phyloP scores from a whole-genome alignment of 495 filamentous ascomycete species.

The Xylaria sp. region DNA sequence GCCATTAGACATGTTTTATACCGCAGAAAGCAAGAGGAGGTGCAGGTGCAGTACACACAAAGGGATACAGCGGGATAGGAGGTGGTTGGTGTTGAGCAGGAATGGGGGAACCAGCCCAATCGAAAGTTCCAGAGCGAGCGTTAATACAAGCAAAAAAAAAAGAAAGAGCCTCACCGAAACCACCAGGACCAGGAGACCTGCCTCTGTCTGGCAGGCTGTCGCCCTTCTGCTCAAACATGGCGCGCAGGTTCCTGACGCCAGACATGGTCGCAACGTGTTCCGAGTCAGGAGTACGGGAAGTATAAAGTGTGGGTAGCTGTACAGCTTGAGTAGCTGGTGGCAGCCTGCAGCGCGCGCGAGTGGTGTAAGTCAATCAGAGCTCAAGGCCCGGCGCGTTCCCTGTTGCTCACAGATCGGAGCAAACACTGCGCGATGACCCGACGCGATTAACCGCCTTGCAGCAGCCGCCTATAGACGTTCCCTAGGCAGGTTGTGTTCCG shows the following conservation, averaged over 20 bases:
- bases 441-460: not conserved
- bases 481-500: not conserved
- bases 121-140: constrained; percentile 2
- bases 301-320: constrained; percentile 28
- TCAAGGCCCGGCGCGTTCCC: not conserved
- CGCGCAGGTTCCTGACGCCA: constrained; percentile 72
- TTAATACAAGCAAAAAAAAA: constrained; percentile 14
- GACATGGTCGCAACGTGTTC: constrained; percentile 50
- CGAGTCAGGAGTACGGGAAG: not conserved
- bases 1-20: not conserved
- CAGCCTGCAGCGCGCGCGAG: not conserved
- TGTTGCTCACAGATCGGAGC: constrained; percentile 18
- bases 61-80: not conserved
- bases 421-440: constrained; percentile 11
- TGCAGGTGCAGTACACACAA: not conserved
- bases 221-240: constrained; percentile 84
- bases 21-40: not conserved
- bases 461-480: not conserved
- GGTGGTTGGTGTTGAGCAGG: constrained; percentile 1
- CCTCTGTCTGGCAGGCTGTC: constrained; percentile 72
- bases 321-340: constrained; percentile 29
- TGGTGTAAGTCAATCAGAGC: constrained; percentile 6
- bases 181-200: constrained; percentile 65
- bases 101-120: not conserved
- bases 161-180: constrained; percentile 37